phyloP scores from a whole-genome alignment of 306 rosid species.

The Ceratonia siliqua region DNA sequence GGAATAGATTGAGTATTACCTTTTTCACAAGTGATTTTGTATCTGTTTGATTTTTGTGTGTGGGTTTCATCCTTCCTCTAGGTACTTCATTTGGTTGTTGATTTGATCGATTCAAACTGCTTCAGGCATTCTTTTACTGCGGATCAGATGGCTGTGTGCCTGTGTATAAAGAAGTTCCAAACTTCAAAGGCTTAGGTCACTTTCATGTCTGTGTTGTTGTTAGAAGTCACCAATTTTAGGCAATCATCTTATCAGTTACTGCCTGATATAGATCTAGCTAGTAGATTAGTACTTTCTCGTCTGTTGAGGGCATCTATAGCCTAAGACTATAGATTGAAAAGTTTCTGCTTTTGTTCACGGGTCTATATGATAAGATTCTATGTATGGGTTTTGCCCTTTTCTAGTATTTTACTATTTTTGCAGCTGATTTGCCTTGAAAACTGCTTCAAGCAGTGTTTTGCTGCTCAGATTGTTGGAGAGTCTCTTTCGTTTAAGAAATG shows the following conservation, averaged over 20 bases:
- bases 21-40: not conserved
- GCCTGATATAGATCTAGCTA: slow-evolving; percentile 12
- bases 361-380: slow-evolving; percentile 20
- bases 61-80: not conserved
- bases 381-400: slow-evolving; percentile 17
- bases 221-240: not conserved
- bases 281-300: not conserved
- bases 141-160: not conserved
- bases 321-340: not conserved
- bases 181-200: not conserved
- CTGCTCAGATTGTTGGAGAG: not conserved
- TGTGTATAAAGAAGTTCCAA: not conserved
- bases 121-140: not conserved
- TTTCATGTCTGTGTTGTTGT: not conserved
- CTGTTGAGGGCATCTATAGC: not conserved
- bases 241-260: not conserved
- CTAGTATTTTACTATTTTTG: not conserved
- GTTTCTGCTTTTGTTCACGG: slow-evolving; percentile 21
- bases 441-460: not conserved
- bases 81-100: not conserved
- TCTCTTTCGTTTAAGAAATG: not conserved
- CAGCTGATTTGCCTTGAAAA: slow-evolving; percentile 19
- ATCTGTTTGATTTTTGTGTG: not conserved
- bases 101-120: not conserved
- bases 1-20: not conserved